These are phyloP conservation scores for Aspergillus aculeatus DNA, from an alignment of 2,329 filamentous ascomycete genomes.

Conservation along the genomic window DNA sequence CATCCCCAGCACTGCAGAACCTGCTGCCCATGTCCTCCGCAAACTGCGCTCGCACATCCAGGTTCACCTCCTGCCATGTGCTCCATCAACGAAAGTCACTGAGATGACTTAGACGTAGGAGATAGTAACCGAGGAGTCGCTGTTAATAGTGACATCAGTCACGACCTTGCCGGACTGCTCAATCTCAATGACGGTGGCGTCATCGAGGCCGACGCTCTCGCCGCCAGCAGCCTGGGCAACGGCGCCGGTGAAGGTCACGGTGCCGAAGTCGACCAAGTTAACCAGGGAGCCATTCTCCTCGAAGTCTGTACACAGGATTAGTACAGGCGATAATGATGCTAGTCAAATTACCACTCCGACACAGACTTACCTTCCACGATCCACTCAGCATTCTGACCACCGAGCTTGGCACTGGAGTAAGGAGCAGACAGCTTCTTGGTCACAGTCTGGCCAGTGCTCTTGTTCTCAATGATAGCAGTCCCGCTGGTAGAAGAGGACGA, in stretches of 20 bases:
- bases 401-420: constrained; percentile 41
- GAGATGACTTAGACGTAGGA: constrained; percentile 21
- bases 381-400: constrained; percentile 60
- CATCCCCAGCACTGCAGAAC: background rate
- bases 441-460: constrained; percentile 51
- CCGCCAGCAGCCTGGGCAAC: constrained; percentile 31
- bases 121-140: constrained; percentile 24
- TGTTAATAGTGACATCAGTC: constrained; percentile 30
- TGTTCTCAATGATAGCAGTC: constrained; percentile 49
- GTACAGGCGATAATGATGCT: background rate
- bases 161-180: constrained; percentile 40
- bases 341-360: no score
- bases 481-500: constrained; percentile 45
- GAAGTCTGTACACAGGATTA: constrained; percentile 36
- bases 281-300: constrained; percentile 39
- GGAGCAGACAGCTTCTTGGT: constrained; percentile 48
- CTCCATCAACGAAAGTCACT: background rate
- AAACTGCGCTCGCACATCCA: background rate
- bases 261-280: constrained; percentile 49
- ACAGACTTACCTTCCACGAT: constrained; percentile 36
- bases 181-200: constrained; percentile 48
- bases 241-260: constrained; percentile 48
- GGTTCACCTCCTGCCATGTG: background rate
- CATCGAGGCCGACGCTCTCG: constrained; percentile 34
- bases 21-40: background rate